These are phyloP conservation scores for Paramecium octaurelia DNA, from an alignment of 73 alveolate species.

Conservation along the genomic window DNA sequence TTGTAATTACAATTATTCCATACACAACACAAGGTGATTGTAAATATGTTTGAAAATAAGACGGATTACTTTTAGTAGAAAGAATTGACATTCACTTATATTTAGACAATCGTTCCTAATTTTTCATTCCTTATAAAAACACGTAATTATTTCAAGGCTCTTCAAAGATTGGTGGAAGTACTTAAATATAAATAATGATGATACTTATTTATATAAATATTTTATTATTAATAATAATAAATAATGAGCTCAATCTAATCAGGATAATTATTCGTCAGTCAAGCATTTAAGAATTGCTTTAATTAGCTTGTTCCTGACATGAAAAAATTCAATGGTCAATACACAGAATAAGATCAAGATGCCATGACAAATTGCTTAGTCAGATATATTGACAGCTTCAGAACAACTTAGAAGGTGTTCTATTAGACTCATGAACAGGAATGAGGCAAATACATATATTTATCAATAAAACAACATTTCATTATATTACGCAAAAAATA, in stretches of 20 bases:
- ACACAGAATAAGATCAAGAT: conserved; percentile 12
- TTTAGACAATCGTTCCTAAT: neutral
- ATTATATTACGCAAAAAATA: neutral
- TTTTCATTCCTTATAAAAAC: neutral
- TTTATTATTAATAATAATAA: neutral
- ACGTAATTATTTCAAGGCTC: neutral
- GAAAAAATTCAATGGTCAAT: conserved; percentile 27
- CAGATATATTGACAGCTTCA: conserved; percentile 37
- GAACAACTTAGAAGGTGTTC: neutral
- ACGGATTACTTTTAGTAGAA: neutral
- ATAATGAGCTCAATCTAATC: conserved; percentile 8
- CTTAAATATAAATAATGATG: neutral
- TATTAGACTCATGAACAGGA: neutral
- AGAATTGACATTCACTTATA: neutral
- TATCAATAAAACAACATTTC: neutral
- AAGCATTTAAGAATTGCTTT: conserved; percentile 6
- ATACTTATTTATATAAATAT: neutral
- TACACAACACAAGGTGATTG: neutral
- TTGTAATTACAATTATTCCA: conserved; percentile 2
- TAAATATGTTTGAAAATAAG: neutral
- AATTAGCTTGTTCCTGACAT: neutral
- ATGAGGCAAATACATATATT: neutral
- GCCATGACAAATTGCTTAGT: neutral
- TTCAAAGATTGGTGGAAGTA: neutral
- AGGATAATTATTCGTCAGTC: neutral